These are phyloP conservation scores for Leccinum ochraceum DNA, from an alignment of 768 basidiomycete species.

Conservation along the genomic window DNA sequence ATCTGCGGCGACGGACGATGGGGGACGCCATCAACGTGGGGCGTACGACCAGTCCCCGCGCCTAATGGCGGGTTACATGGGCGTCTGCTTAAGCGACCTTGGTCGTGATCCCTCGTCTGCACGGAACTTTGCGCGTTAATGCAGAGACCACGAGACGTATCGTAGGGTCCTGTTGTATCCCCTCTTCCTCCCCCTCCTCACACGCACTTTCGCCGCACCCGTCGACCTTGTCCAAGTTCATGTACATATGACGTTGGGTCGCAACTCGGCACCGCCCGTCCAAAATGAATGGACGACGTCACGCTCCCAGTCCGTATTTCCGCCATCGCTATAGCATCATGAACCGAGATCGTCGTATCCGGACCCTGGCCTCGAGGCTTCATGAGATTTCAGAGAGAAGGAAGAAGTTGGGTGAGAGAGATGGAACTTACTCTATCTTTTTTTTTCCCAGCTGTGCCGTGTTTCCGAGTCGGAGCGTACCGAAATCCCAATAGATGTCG, in stretches of 20 bases:
- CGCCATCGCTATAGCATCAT: neutral
- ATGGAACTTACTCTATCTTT: neutral
- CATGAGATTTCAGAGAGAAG: neutral
- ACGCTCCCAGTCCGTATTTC: neutral
- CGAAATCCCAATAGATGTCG: neutral
- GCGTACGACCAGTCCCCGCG: too few relatives aligned
- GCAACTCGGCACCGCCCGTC: neutral
- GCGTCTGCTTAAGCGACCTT: neutral
- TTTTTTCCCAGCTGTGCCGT: neutral
- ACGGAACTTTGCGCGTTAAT: neutral
- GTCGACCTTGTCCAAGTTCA: neutral
- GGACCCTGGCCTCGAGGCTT: neutral
- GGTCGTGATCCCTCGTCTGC: neutral
- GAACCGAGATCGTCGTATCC: neutral
- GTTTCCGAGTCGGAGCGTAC: neutral
- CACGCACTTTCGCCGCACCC: neutral
- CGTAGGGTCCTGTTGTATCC: neutral
- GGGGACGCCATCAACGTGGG: neutral
- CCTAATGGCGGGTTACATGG: neutral
- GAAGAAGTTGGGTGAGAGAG: neutral
- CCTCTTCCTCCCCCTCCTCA: neutral
- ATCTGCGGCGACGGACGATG: neutral
- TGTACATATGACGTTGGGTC: neutral
- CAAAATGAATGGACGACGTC: too few relatives aligned
- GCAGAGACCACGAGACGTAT: neutral